A percentile compares a stretch with the other conserved stretches of the same genome.
Evolutionary conservation across 2,329 filamentous ascomycete genomes (phyloP).

Genomic region (Pseudogymnoascus sp.): DNA sequence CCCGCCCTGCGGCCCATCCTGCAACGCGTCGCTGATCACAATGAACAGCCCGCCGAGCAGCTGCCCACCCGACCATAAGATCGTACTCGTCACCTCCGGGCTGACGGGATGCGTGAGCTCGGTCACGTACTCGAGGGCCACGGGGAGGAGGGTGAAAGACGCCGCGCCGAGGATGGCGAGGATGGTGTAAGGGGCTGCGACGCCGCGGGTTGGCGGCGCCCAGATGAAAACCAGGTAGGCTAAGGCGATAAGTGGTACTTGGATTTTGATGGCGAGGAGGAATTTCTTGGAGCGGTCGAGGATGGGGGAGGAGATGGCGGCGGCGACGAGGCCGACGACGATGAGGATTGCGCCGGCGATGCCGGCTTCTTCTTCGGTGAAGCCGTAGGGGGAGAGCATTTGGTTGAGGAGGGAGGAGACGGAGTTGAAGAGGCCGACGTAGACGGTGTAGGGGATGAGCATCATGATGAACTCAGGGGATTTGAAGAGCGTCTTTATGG

Average conservation of each 20-base stretch:
- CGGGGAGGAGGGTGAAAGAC: conserved; percentile 72
- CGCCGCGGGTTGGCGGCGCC: conserved; percentile 52
- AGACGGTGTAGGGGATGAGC: conserved; percentile 71
- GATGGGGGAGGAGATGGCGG: conserved; percentile 72
- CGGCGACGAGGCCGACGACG: conserved; percentile 71
- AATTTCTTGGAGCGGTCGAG: conserved; percentile 81
- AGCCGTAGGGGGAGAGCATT: conserved; percentile 79
- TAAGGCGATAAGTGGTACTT: conserved; percentile 68
- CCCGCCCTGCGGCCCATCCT: conserved; percentile 32
- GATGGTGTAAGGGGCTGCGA: conserved; percentile 68
- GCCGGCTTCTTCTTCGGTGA: conserved; percentile 75
- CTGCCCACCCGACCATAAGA: conserved; percentile 84
- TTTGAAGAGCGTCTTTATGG: conserved; percentile 43
- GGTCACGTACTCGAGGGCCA: conserved; percentile 78
- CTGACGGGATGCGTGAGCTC: conserved; percentile 82
- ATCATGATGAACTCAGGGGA: conserved; percentile 74
- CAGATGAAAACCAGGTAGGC: conserved; percentile 74
- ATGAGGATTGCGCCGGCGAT: conserved; percentile 88
- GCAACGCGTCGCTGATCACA: conserved; percentile 70
- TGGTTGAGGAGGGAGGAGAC: conserved; percentile 79
- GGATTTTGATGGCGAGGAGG: conserved; percentile 61
- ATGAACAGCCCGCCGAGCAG: conserved; percentile 80
- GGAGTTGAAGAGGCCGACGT: conserved; percentile 91
- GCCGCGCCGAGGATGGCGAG: conserved; percentile 71
- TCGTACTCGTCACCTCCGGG: conserved; percentile 75